Base-by-base conservation (phyloP, 495 filamentous ascomycete genomes). In the Penicillium verhagenii region DNA sequence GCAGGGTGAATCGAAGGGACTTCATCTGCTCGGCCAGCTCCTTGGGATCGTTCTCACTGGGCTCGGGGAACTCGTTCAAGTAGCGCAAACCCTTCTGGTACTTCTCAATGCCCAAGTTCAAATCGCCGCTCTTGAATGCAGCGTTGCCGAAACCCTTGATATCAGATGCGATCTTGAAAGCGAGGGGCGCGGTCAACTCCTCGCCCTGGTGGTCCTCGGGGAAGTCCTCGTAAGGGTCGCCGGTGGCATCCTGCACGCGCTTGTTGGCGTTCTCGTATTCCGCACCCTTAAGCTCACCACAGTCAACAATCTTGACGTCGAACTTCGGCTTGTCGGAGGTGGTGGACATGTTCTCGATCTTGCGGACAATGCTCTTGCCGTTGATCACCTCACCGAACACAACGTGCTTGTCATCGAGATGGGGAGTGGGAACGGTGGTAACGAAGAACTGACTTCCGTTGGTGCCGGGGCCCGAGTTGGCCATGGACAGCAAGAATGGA, bases 371-470 rank as follows among this genome's bases (percentile, higher is more conserved):
- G 48, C 88, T 91, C 76, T 96, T 97, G 59, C 95, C 95, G 31
- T 84, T 87, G 59, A 96, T 79, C 37, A 81, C 77, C 53, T 82
- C 76, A 25, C 79, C 79, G 57, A 82, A 82, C 10, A 82, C 78
- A 16, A 81, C 94, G 74, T 99, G 94, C 78, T 97, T 99, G 64
- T 85, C 82, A 69, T 99, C 91, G 11, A 99, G 83, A 71, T 98
- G 94, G 24, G 93, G 91, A 2, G 94, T 99, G 8, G 83, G 79
- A 42, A 96, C 89, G 20, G 95, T 97, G 29, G 94, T 99, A 54
- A 97, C 75, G 80, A 99, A 99, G 84, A 99, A 99, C 70, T 99
- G 94, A 39, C 87, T 91, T 57, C 94, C 94, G 69, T 99, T 99
- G 73, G 94, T 97, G 52, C 77, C 78, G 42, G 92, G 91, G 43